Base-by-base conservation (phyloP, 257 asterid species). In the Penstemon eatonii region DNA sequence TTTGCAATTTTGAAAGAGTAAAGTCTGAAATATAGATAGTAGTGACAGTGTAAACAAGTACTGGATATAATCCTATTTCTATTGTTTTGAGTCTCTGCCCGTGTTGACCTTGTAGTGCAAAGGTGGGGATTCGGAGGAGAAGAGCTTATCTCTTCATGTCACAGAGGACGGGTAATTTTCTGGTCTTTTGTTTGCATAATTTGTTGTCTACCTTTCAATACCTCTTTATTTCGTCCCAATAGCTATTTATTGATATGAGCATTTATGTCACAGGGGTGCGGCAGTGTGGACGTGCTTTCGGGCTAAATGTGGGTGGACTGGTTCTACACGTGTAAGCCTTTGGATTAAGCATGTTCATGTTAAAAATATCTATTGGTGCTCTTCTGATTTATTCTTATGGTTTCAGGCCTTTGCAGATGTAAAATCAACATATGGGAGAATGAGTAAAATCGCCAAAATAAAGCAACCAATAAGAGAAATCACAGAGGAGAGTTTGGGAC, bases 231-330 rank as follows among this genome's bases (percentile, higher is more conserved):
- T 40, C 45, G 37, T 56, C 47, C 55, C 55, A 67, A 53, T 49
- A 59, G 56, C 68, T 74, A 52, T 49, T 46, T 65, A 53, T 51
- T 77, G 66, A 85, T 65, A 57, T 57, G 8, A 65, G 66, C 74
- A 55, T 63, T 59, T 54, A 52, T 78, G 71, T 80, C 71, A 5
- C 83, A 90, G 98, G 12, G 79, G 74, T 69, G 78, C 82, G 66
- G 99, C 99, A 70, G 8, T 54, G 55, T 93, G 97, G 97, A 88
- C 67, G 49, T 93, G 97, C 78, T 84, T 84, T 81, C 92, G 97
- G 66, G 97, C 76, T 72, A 90, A 79, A 75, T 93, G 99, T 75
- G 96, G 96, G 54, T 90, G 96, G 99, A 84, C 56, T 71, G 99
- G 99, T 72, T 18, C 66, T 25, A 84, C 90, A 6, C 84, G 82